phyloP scores from a whole-genome alignment of 306 rosid species.

The Medicago lupulina region DNA sequence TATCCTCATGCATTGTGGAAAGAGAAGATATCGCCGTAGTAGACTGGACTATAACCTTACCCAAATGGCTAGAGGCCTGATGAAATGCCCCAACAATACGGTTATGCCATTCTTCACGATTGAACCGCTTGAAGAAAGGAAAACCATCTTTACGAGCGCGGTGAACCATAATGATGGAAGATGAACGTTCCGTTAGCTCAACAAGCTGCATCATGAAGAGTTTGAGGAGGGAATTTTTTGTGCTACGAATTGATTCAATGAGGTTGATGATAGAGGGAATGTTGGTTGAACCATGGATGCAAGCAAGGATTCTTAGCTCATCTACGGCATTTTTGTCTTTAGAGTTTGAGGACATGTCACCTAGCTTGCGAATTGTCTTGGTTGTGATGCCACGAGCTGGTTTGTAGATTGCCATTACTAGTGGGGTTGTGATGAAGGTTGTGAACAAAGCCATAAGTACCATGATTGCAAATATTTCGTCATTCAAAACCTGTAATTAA shows the following conservation, averaged over 20 bases:
- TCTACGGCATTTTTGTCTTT: not conserved
- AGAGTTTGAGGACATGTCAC: constrained; percentile 45
- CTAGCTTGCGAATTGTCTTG: constrained; percentile 55
- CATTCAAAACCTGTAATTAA: constrained; percentile 68
- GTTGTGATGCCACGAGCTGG: constrained; percentile 55
- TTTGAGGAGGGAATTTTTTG: constrained; percentile 52
- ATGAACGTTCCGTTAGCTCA: constrained; percentile 78
- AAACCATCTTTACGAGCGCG: constrained; percentile 71
- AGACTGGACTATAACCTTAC: constrained; percentile 65
- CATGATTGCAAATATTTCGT: constrained; percentile 77
- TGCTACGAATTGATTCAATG: constrained; percentile 65
- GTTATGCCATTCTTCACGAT: constrained; percentile 53
- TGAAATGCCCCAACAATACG: constrained; percentile 63
- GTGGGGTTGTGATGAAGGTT: constrained; percentile 85
- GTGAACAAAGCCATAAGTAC: constrained; percentile 91
- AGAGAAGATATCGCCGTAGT: constrained; percentile 73
- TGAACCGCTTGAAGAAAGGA: constrained; percentile 63
- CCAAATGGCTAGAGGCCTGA: constrained; percentile 62
- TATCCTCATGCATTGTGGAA: constrained; percentile 75
- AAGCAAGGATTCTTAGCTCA: constrained; percentile 66
- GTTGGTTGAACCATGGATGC: constrained; percentile 71
- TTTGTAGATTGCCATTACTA: constrained; percentile 75
- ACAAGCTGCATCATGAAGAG: constrained; percentile 81
- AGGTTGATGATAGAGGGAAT: constrained; percentile 60
- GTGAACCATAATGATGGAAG: constrained; percentile 73